Conservation (phyloP, 129 eudicot species). For the Arctium lappa region DNA sequence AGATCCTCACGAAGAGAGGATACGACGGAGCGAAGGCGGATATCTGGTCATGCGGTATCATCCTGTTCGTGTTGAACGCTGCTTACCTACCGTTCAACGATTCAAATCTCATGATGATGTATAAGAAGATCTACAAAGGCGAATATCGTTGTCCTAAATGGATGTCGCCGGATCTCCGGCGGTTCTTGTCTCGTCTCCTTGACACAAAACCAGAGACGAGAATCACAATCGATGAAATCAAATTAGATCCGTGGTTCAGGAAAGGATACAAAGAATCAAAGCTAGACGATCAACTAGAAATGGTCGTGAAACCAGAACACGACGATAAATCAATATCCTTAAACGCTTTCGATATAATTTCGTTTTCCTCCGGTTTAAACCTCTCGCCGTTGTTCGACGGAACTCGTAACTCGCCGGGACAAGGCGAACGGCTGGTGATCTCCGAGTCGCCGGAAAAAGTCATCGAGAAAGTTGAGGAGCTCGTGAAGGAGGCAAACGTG, state of each 20-base stretch:
- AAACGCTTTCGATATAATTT: conserved; percentile 74
- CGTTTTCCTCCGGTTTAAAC: conserved; percentile 67
- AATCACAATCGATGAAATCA: conserved; percentile 60
- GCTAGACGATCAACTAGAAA: conserved; percentile 12
- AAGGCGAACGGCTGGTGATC: conserved; percentile 44
- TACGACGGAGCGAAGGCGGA: conserved; percentile 70
- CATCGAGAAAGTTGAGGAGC: conserved; percentile 37
- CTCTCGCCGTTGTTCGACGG: conserved; percentile 54
- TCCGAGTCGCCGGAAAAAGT: conserved; percentile 42
- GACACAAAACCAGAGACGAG: conserved; percentile 70
- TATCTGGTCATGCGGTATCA: conserved; percentile 82
- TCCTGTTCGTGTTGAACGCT: conserved; percentile 61
- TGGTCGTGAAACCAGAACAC: conserved; percentile 1
- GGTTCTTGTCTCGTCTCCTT: conserved; percentile 52
- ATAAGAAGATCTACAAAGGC: conserved; percentile 79
- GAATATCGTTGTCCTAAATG: conserved; percentile 64
- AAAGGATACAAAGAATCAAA: conserved; percentile 43
- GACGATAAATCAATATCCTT: conserved; percentile 27
- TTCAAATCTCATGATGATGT: conserved; percentile 72
- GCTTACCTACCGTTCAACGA: conserved; percentile 78
- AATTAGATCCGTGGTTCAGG: conserved; percentile 63
- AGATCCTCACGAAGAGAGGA: conserved; percentile 62
- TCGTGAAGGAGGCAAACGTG: conserved; percentile 33
- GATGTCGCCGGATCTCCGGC: conserved; percentile 69
- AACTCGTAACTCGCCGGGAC: conserved; percentile 16